phyloP scores from a whole-genome alignment of 371 early-diverging fungal genomes.

The Dichotomocladium elegans region DNA sequence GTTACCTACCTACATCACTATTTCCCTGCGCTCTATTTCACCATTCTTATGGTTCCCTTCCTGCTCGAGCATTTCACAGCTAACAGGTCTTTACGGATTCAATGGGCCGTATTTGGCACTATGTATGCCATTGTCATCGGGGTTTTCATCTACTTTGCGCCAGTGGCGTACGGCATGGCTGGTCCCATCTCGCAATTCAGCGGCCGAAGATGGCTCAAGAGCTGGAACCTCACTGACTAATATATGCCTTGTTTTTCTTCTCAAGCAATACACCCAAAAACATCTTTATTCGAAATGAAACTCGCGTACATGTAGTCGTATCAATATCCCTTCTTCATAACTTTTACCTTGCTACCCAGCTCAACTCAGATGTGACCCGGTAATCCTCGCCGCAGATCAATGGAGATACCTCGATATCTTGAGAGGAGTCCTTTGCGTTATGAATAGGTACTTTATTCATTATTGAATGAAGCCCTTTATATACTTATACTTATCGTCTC shows the following conservation, averaged over 20 bases:
- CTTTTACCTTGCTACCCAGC: too few species aligned
- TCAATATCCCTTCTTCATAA: too few species aligned
- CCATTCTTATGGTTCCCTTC: constrained; percentile 71
- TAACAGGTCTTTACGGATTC: constrained; percentile 13
- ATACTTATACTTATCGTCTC: too few species aligned
- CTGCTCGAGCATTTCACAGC: constrained; percentile 69
- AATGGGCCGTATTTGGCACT: constrained; percentile 38
- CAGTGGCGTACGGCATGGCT: constrained; percentile 85
- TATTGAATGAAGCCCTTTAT: too few species aligned
- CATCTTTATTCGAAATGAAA: too few species aligned
- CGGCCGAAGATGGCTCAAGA: constrained; percentile 47
- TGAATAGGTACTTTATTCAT: too few species aligned
- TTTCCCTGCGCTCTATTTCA: constrained; percentile 97
- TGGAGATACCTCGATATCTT: too few species aligned
- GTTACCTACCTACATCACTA: constrained; percentile 99
- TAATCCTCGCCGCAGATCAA: too few species aligned
- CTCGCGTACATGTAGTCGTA: too few species aligned
- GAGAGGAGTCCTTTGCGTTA: too few species aligned
- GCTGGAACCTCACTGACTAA: constrained; percentile 50
- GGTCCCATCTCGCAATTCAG: constrained; percentile 61
- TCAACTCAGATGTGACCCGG: too few species aligned
- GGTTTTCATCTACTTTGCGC: constrained; percentile 76
- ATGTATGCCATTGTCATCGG: constrained; percentile 43
- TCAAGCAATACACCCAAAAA: too few species aligned
- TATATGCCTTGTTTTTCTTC: not conserved